Conservation (phyloP, 805 yeast genomes). For the Nematodospora valgi region DNA sequence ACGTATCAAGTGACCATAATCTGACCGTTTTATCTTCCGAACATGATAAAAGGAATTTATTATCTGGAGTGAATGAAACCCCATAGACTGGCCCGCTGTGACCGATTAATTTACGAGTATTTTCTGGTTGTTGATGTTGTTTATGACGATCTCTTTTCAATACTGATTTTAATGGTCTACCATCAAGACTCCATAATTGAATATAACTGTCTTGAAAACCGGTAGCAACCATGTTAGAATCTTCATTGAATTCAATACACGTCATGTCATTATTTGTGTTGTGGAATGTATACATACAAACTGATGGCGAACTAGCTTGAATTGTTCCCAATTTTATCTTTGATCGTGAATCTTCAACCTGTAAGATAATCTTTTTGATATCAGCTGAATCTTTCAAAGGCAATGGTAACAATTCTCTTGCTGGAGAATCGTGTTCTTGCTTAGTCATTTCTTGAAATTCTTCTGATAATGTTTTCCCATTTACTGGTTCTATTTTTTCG, state of each 20-base stretch:
- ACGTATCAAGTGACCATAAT: conserved; percentile 92
- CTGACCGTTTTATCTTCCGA: conserved; percentile 92
- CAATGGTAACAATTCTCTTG: conserved; percentile 72
- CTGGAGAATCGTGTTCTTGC: conserved; percentile 63
- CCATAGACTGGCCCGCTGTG: conserved; percentile 96
- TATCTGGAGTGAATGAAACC: conserved; percentile 86
- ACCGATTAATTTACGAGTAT: conserved; percentile 67
- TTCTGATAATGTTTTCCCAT: conserved; percentile 35
- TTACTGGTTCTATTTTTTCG: conserved; percentile 38
- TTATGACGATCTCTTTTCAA: conserved; percentile 53
- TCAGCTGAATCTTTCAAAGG: conserved; percentile 82
- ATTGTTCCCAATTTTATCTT: conserved; percentile 59
- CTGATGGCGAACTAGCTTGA: conserved; percentile 86
- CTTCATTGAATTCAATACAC: conserved; percentile 82
- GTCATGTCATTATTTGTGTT: conserved; percentile 88
- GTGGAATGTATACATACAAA: conserved; percentile 97
- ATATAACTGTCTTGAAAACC: conserved; percentile 92
- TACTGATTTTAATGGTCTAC: conserved; percentile 70
- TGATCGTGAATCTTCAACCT: conserved; percentile 79
- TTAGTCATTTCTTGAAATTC: conserved; percentile 46
- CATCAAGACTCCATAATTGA: conserved; percentile 91
- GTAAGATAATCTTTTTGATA: conserved; percentile 70
- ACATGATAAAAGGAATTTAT: conserved; percentile 70
- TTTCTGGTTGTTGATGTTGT: conserved; percentile 40
- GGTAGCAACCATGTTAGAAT: conserved; percentile 82